A percentile compares a stretch with the other conserved stretches of the same genome.
Conservation (phyloP, 306 rosid genomes). For the Lathyrus sativus region DNA sequence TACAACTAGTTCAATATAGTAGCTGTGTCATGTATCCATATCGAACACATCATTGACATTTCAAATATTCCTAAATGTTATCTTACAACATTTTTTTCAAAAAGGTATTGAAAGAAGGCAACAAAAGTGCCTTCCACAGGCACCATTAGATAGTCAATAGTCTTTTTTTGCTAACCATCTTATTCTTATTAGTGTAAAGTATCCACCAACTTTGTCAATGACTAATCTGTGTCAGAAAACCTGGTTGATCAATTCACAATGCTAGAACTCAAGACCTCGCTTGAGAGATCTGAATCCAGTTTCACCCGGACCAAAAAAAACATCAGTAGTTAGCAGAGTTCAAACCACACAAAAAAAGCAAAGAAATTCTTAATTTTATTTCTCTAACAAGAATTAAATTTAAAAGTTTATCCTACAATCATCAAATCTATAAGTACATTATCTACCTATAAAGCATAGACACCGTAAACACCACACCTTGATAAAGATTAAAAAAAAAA, state of each 20-base stretch:
- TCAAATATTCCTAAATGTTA: not conserved
- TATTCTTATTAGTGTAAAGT: not conserved
- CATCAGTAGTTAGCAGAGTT: not conserved
- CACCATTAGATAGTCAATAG: conserved; percentile 17
- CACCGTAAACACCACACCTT: too few species aligned
- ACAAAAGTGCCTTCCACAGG: not conserved
- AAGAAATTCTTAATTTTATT: not conserved
- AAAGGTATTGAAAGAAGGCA: not conserved
- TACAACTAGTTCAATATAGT: conserved; percentile 5
- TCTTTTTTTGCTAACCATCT: not conserved
- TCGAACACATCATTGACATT: not conserved
- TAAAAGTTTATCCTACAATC: not conserved
- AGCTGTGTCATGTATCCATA: not conserved
- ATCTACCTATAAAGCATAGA: not conserved
- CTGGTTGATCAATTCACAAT: not conserved
- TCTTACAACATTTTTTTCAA: not conserved
- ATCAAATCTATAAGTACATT: not conserved
- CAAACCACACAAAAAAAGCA: conserved; percentile 7
- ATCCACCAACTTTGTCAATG: not conserved
- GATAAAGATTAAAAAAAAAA: too few species aligned
- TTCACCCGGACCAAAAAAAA: not conserved
- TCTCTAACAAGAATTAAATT: conserved; percentile 21
- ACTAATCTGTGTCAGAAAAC: not conserved
- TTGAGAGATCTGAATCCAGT: not conserved
- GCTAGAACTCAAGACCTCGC: not conserved